These are phyloP conservation scores for Cercospora berteroae DNA, from an alignment of 2,329 filamentous ascomycete species.

Conservation along the genomic window DNA sequence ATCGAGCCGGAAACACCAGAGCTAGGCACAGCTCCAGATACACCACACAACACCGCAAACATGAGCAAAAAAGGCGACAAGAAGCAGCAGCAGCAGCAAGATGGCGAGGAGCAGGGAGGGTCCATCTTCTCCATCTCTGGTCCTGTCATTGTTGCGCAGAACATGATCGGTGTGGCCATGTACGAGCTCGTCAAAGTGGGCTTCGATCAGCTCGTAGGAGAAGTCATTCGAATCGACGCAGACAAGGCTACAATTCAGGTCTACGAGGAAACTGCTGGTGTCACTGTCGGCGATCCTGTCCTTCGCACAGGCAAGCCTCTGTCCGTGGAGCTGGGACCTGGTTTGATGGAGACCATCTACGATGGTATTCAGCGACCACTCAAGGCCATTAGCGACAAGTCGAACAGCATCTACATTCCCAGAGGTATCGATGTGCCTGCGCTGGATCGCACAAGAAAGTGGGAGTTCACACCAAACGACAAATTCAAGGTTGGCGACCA, in stretches of 20 bases:
- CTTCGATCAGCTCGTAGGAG: slow-evolving; percentile 85
- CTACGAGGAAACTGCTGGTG: slow-evolving; percentile 97
- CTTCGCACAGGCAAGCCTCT: slow-evolving; percentile 87
- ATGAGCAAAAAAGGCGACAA: slow-evolving; percentile 37
- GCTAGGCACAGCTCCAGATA: slow-evolving; percentile 17
- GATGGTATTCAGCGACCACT: slow-evolving; percentile 97
- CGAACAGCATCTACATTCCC: slow-evolving; percentile 94
- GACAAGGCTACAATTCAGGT: slow-evolving; percentile 98
- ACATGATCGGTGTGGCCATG: slow-evolving; percentile 99
- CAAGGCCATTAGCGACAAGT: slow-evolving; percentile 72
- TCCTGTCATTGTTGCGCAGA: slow-evolving; percentile 93
- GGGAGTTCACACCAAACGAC: slow-evolving; percentile 80
- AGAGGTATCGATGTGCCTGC: slow-evolving; percentile 86
- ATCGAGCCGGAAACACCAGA: slow-evolving; percentile 19
- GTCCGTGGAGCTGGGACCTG: slow-evolving; percentile 94
- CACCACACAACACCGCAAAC: slow-evolving; percentile 27
- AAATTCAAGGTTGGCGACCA: slow-evolving; percentile 92
- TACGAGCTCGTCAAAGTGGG: slow-evolving; percentile 97
- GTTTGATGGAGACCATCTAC: slow-evolving; percentile 98
- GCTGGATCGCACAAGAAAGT: slow-evolving; percentile 87
- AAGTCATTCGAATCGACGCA: slow-evolving; percentile 95
- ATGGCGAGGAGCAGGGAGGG: slow-evolving; percentile 59
- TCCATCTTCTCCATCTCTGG: slow-evolving; percentile 71
- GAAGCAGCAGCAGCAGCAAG: slow-evolving; percentile 42
- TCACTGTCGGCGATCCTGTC: slow-evolving; percentile 94